Conservation (phyloP, 169 alveolate genomes). For the Plasmodium gallinaceum region DNA sequence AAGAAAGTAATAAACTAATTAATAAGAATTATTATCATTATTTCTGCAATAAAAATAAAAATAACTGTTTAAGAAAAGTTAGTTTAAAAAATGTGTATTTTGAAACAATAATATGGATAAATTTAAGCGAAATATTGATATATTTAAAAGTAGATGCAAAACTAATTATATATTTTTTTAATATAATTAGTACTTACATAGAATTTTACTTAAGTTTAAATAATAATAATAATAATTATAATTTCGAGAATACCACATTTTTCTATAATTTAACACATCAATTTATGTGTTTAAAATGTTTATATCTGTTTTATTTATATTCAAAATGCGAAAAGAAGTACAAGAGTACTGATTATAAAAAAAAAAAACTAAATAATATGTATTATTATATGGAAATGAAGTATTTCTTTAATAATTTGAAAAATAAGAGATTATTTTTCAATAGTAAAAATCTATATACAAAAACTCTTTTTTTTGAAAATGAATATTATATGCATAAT, state of each 20-base stretch:
- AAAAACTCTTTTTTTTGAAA: constrained; percentile 66
- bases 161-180: constrained; percentile 25
- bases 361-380: constrained; percentile 6
- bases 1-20: constrained; percentile 7
- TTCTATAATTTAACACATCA: constrained; percentile 68
- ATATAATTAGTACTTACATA: constrained; percentile 52
- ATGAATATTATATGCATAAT: constrained; percentile 20
- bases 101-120: constrained; percentile 54
- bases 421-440: background rate
- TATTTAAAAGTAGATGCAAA: constrained; percentile 51
- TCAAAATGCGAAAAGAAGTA: constrained; percentile 26
- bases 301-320: constrained; percentile 64
- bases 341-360: background rate
- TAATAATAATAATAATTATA: constrained; percentile 47
- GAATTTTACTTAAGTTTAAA: constrained; percentile 54
- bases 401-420: background rate
- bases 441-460: constrained; percentile 48
- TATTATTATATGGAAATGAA: background rate
- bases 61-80: constrained; percentile 19
- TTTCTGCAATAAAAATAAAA: constrained; percentile 5
- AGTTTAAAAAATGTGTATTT: constrained; percentile 32
- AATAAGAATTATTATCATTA: constrained; percentile 8
- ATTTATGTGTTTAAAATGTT: constrained; percentile 68
- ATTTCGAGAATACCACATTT: constrained; percentile 35
- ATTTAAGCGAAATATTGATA: constrained; percentile 52